Evolutionary conservation across 331 rosid genomes (phyloP).

Genomic region (Ulmus americana): DNA sequence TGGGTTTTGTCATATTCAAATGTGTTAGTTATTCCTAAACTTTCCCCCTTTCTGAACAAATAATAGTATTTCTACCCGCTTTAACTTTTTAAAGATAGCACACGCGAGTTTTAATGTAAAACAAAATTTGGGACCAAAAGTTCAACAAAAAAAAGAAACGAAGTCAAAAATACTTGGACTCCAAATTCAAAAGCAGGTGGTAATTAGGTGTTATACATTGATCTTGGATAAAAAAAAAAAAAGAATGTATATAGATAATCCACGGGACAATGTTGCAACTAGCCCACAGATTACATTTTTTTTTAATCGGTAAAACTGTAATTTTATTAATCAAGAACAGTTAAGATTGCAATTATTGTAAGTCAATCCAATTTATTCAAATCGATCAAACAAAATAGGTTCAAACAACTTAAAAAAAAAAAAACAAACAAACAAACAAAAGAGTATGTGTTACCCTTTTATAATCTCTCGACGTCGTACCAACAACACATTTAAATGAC

Average conservation of each 20-base stretch:
- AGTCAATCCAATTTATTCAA: too few relatives aligned
- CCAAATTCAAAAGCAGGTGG: conserved; percentile 20
- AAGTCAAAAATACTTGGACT: background rate
- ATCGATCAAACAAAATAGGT: too few relatives aligned
- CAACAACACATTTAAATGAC: too few relatives aligned
- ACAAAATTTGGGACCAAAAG: conserved; percentile 2
- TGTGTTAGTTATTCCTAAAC: background rate
- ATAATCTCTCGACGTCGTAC: too few relatives aligned
- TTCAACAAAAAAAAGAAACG: background rate
- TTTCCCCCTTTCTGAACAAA: background rate
- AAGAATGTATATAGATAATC: background rate
- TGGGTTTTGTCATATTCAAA: background rate
- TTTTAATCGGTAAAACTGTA: too few relatives aligned
- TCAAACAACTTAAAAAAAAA: too few relatives aligned
- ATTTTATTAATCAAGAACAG: too few relatives aligned
- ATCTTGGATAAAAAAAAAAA: background rate
- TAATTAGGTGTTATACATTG: conserved; percentile 9
- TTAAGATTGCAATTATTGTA: too few relatives aligned
- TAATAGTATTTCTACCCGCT: background rate
- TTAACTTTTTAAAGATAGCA: conserved; percentile 2
- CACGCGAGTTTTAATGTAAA: background rate
- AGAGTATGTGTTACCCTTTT: too few relatives aligned
- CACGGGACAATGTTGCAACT: conserved; percentile 11
- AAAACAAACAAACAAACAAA: too few relatives aligned
- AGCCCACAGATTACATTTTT: background rate